Conservation (phyloP, 2,329 filamentous ascomycete species). For the Penicillium sp. region DNA sequence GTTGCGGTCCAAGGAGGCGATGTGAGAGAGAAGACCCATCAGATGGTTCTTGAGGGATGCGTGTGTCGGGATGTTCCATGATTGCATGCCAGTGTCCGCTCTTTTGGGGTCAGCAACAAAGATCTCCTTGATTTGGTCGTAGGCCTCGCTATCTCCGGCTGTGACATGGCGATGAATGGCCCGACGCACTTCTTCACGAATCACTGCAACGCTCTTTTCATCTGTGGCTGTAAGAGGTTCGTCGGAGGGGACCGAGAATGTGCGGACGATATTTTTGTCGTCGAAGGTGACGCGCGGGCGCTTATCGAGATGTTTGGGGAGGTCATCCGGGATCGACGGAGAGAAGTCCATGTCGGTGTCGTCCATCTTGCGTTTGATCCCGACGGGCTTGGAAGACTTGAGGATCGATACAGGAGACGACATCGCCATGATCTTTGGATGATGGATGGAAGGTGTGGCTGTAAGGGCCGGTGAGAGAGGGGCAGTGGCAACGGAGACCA, state of each 20-base stretch:
- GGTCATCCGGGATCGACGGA: slow-evolving; percentile 33
- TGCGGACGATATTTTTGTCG: slow-evolving; percentile 36
- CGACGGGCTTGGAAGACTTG: slow-evolving; percentile 35
- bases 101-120: slow-evolving; percentile 51
- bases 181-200: slow-evolving; percentile 61
- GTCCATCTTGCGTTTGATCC: slow-evolving; percentile 40
- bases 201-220: slow-evolving; percentile 57
- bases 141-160: slow-evolving; percentile 54
- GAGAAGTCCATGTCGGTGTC: slow-evolving; percentile 37
- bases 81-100: slow-evolving; percentile 32
- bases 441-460: slow-evolving; percentile 21
- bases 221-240: slow-evolving; percentile 18
- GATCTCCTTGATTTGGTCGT: slow-evolving; percentile 56
- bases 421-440: slow-evolving; percentile 33
- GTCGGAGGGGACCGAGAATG: slow-evolving; percentile 40
- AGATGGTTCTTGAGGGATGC: slow-evolving; percentile 58
- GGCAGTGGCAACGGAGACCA: slow-evolving; percentile 36
- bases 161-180: slow-evolving; percentile 55
- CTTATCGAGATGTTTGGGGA: slow-evolving; percentile 33
- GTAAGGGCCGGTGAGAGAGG: slow-evolving; percentile 29
- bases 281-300: slow-evolving; percentile 46
- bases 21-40: slow-evolving; percentile 57
- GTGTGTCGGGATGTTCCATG: slow-evolving; percentile 51
- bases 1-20: slow-evolving; percentile 55
- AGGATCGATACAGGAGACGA: slow-evolving; percentile 38